phyloP scores from a whole-genome alignment of 2,329 filamentous ascomycete genomes.

The Calonectria pteridis region DNA sequence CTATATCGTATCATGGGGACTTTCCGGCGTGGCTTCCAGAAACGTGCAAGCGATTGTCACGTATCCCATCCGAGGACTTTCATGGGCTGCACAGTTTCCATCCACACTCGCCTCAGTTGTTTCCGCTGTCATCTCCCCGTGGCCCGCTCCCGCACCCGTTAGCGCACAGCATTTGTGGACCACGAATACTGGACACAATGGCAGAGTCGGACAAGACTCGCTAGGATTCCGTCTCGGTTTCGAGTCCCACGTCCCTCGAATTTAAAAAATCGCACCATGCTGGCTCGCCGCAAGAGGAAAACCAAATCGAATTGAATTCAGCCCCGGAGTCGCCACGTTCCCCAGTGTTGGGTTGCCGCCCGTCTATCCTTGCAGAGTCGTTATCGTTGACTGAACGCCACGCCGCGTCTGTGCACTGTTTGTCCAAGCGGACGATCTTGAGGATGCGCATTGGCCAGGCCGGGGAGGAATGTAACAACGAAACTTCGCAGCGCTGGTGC shows the following conservation, averaged over 20 bases:
- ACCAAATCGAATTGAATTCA: not conserved
- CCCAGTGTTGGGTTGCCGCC: not conserved
- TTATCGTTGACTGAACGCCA: not conserved
- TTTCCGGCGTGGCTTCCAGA: not conserved
- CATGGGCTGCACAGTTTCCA: not conserved
- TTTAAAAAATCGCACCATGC: not conserved
- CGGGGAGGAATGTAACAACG: not conserved
- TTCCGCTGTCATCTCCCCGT: conserved; percentile 21
- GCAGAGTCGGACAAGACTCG: not conserved
- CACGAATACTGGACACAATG: not conserved
- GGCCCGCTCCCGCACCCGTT: conserved; percentile 4
- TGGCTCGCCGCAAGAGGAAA: not conserved
- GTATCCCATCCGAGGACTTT: conserved; percentile 4
- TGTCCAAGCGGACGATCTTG: not conserved
- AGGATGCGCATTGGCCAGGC: conserved; percentile 14
- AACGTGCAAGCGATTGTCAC: not conserved
- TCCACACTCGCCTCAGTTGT: not conserved
- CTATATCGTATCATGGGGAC: not conserved
- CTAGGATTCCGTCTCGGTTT: not conserved
- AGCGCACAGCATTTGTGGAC: conserved; percentile 21
- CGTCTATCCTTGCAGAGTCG: not conserved
- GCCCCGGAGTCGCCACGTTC: not conserved
- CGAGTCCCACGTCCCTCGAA: not conserved
- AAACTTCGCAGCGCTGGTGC: conserved; percentile 1
- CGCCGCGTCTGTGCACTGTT: conserved; percentile 10